Evolutionary conservation across 129 eudicot genomes (phyloP), one percentile per base, ranked within the genome.

Genomic region (Kitagawia praeruptora): DNA sequence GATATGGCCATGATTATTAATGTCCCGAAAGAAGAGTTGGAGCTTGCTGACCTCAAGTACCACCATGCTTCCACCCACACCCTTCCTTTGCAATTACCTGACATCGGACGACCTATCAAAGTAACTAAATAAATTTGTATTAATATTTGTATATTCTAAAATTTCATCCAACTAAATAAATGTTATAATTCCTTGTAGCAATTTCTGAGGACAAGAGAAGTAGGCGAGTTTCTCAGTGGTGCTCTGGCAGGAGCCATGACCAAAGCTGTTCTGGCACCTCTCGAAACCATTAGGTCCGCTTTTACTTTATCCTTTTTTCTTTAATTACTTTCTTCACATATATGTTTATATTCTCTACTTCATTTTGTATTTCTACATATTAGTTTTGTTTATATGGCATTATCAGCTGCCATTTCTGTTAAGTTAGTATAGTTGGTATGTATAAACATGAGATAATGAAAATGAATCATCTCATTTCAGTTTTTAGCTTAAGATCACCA

Each of bases 171-270:
- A 45, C 41, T 46, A 46, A 13, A 21, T 19, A 3, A 13, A 12
- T 78, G 72, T 16, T 18, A 56, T 63, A 14, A 16, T 41, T 80
- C 80, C 75, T 88, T 58, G 14, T 10, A 94, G 98, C 88, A 82
- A 38, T 81, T 91, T 78, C 23, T 86, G 4, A 84, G 77, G 80
- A 88, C 87, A 6, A 88, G 98, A 82, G 98, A 94, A 87, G 97
- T 80, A 63, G 93, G 96, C 8, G 98, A 94, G 75, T 94, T 94
- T 83, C 84, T 94, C 74, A 94, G 98, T 82, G 98, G 98, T 80
- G 98, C 98, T 74, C 82, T 94, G 74, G 98, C 98, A 28, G 98
- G 98, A 76, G 98, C 98, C 81, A 91, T 94, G 98, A 88, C 98
- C 44, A 94, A 94, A 85, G 98, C 98, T 81, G 91, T 91, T 84